Percentiles rank a stretch among this genome's conserved stretches.
phyloP scores from a whole-genome alignment of 805 yeast species.

The Pichia phayaonensis region DNA sequence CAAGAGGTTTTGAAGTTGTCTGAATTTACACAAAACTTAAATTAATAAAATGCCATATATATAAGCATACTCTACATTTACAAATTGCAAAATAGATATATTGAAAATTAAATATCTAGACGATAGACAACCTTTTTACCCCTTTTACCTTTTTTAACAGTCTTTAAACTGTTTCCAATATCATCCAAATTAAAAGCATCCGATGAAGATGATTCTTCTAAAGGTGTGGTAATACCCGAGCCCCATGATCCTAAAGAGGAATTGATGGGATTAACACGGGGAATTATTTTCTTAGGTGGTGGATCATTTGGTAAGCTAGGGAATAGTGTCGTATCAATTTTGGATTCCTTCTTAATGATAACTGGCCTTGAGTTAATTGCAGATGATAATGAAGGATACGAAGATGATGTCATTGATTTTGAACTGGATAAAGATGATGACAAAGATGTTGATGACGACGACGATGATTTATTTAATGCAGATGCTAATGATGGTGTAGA shows the following conservation, averaged over 20 bases:
- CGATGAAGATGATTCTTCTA: slow-evolving; percentile 1
- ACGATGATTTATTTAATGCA: neutral
- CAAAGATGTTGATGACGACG: too few species aligned
- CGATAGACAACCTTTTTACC: slow-evolving; percentile 49
- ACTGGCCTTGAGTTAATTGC: neutral
- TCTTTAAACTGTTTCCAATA: slow-evolving; percentile 13
- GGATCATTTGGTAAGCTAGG: slow-evolving; percentile 32
- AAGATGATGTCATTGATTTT: neutral
- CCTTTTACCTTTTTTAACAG: slow-evolving; percentile 35
- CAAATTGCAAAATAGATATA: neutral
- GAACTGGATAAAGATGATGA: slow-evolving; percentile 10
- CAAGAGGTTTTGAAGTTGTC: slow-evolving; percentile 31
- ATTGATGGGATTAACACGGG: slow-evolving; percentile 49
- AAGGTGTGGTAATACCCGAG: neutral
- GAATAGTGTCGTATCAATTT: slow-evolving; percentile 18
- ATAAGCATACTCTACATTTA: too few species aligned
- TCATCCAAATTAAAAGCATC: slow-evolving; percentile 18
- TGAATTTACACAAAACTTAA: neutral
- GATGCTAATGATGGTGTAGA: neutral
- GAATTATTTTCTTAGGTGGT: slow-evolving; percentile 36
- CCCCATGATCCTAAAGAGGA: slow-evolving; percentile 30
- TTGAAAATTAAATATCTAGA: slow-evolving; percentile 28
- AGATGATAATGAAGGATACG: slow-evolving; percentile 5
- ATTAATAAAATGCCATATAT: neutral
- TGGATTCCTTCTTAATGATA: neutral